A percentile compares a stretch with the other conserved stretches of the same genome.
Evolutionary conservation across 768 basidiomycete species (phyloP).

Genomic region (Hortiboletus campestris): DNA sequence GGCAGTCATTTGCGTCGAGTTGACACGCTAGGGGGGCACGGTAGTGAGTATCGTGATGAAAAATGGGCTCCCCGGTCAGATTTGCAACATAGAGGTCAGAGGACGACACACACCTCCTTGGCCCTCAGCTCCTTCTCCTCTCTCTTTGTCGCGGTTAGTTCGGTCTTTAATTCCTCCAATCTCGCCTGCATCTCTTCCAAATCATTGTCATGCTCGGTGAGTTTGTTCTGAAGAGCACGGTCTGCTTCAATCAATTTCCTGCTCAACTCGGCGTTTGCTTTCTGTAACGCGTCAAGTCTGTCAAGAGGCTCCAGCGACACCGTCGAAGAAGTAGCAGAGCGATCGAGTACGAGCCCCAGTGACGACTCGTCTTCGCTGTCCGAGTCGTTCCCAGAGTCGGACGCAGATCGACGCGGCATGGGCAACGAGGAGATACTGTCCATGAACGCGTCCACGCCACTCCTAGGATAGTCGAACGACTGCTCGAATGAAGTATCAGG

Average conservation of each 20-base stretch:
- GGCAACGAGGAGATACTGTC: constrained; percentile 52
- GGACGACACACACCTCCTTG: constrained; percentile 63
- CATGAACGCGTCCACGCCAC: constrained; percentile 41
- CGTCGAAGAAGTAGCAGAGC: constrained; percentile 56
- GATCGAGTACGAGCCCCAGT: constrained; percentile 60
- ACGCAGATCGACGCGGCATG: constrained; percentile 48
- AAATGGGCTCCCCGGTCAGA: background rate
- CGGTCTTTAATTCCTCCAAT: constrained; percentile 74
- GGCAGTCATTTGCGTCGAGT: constrained; percentile 60
- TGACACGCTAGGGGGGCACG: constrained; percentile 51
- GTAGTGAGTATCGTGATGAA: constrained; percentile 3
- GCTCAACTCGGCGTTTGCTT: constrained; percentile 71
- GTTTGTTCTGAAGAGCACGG: constrained; percentile 58
- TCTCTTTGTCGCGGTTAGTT: constrained; percentile 75
- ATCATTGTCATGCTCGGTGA: constrained; percentile 78
- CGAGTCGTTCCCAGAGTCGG: constrained; percentile 48
- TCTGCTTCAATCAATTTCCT: constrained; percentile 77
- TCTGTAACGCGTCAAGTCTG: constrained; percentile 67
- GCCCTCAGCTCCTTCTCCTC: constrained; percentile 91
- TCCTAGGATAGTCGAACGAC: constrained; percentile 38
- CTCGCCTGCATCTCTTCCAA: constrained; percentile 75
- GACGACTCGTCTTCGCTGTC: constrained; percentile 48
- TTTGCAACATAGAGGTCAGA: constrained; percentile 3
- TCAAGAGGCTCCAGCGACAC: constrained; percentile 73
- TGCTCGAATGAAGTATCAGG: constrained; percentile 33